These are phyloP conservation scores for Sclerotinia borealis DNA, from an alignment of 2,329 filamentous ascomycete species.

Conservation along the genomic window DNA sequence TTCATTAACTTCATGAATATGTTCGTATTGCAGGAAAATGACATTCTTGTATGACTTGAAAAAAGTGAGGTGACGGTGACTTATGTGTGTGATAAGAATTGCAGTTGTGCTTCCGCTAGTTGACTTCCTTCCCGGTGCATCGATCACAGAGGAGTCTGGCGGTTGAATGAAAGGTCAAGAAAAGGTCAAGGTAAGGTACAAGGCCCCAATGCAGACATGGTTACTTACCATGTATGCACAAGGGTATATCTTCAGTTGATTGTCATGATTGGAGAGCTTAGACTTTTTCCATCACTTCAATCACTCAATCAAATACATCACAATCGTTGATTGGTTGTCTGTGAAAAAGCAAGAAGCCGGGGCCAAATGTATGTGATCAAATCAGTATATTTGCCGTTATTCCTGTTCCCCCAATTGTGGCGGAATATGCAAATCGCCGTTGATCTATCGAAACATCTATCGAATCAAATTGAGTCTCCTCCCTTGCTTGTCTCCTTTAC, in stretches of 20 bases:
- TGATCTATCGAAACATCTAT: not conserved
- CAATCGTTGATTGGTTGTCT: not conserved
- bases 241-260: not conserved
- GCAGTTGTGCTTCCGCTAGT: not conserved
- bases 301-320: not conserved
- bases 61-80: not conserved
- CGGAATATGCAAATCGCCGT: not conserved
- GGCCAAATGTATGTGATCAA: not conserved
- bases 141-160: not conserved
- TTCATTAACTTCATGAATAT: not conserved
- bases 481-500: not conserved
- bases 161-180: not conserved
- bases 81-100: constrained; percentile 6
- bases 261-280: not conserved
- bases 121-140: not conserved
- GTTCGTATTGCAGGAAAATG: not conserved
- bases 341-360: not conserved
- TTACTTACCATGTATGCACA: not conserved
- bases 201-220: constrained; percentile 1
- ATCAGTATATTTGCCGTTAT: not conserved
- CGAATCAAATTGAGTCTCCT: not conserved
- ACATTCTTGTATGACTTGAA: constrained; percentile 5
- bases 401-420: not conserved
- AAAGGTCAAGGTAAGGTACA: not conserved
- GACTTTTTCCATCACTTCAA: not conserved